These are phyloP conservation scores for Phaeosphaeriaceae sp. DNA, from an alignment of 2,329 filamentous ascomycete genomes.

Conservation along the genomic window DNA sequence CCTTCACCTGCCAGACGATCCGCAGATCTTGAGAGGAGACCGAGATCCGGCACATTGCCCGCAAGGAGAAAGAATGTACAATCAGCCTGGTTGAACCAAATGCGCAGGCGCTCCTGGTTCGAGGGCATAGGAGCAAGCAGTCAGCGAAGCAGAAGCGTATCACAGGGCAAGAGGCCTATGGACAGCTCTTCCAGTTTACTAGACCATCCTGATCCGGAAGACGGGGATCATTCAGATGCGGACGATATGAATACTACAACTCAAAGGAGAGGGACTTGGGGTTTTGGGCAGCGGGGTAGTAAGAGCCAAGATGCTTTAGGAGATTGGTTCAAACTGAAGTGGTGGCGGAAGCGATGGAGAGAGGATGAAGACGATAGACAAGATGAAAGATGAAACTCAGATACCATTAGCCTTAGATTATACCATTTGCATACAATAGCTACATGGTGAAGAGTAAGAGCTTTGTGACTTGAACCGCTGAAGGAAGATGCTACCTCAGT, in stretches of 20 bases:
- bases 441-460: no score
- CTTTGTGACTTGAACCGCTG: no score
- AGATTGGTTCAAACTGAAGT: slow-evolving; percentile 48
- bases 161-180: slow-evolving; percentile 38
- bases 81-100: slow-evolving; percentile 42
- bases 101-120: slow-evolving; percentile 47
- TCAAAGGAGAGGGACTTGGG: slow-evolving; percentile 36
- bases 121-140: slow-evolving; percentile 29
- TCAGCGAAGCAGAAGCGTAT: slow-evolving; percentile 31
- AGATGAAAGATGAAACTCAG: slow-evolving; percentile 18
- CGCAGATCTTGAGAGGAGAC: slow-evolving; percentile 37
- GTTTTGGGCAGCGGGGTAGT: slow-evolving; percentile 23
- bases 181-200: slow-evolving; percentile 31
- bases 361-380: slow-evolving; percentile 31
- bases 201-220: slow-evolving; percentile 36
- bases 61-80: slow-evolving; percentile 35
- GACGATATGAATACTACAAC: slow-evolving; percentile 24
- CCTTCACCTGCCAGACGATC: slow-evolving; percentile 39
- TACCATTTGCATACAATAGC: background rate
- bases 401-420: slow-evolving; percentile 3
- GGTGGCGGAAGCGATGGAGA: slow-evolving; percentile 47
- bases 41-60: slow-evolving; percentile 43
- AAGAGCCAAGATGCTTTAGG: slow-evolving; percentile 35
- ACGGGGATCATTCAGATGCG: slow-evolving; percentile 38
- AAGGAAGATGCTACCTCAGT: no score